A percentile compares a stretch with the other conserved stretches of the same genome.
Evolutionary conservation across 768 basidiomycete genomes (phyloP).

Genomic region (Candolleomyces eurysporus): DNA sequence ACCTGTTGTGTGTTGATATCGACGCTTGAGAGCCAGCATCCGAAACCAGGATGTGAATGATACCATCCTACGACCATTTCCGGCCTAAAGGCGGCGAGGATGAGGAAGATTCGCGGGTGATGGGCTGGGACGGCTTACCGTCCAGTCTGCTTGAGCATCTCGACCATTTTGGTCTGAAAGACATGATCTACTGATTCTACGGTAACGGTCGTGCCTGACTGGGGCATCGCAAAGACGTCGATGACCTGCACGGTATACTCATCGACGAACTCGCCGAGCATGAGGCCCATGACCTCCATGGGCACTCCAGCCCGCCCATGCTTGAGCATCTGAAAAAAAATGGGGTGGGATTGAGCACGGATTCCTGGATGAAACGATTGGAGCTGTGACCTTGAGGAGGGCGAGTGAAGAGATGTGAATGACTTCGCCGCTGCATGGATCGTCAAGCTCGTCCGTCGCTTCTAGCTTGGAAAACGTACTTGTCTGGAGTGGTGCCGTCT

Average conservation of each 20-base stretch:
- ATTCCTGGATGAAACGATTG: neutral
- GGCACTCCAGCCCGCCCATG: conserved; percentile 98
- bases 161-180: conserved; percentile 97
- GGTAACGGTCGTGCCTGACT: conserved; percentile 94
- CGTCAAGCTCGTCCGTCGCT: neutral
- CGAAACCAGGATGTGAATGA: conserved; percentile 99
- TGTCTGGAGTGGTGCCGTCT: conserved; percentile 69
- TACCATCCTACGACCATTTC: conserved; percentile 99
- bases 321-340: conserved; percentile 84
- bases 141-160: conserved; percentile 99
- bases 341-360: neutral
- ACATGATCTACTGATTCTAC: conserved; percentile 99
- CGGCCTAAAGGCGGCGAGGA: conserved; percentile 50
- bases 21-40: conserved; percentile 98
- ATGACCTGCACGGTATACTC: conserved; percentile 94
- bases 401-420: conserved; percentile 97
- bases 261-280: conserved; percentile 98
- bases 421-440: conserved; percentile 69
- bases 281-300: conserved; percentile 99
- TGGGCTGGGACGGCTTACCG: conserved; percentile 50
- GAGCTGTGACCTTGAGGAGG: conserved; percentile 74
- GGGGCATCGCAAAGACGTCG: conserved; percentile 99
- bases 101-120: neutral
- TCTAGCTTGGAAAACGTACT: conserved; percentile 41
- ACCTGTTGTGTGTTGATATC: conserved; percentile 99